phyloP scores from a whole-genome alignment of 2,329 filamentous ascomycete species.

The Venturia nashicola region DNA sequence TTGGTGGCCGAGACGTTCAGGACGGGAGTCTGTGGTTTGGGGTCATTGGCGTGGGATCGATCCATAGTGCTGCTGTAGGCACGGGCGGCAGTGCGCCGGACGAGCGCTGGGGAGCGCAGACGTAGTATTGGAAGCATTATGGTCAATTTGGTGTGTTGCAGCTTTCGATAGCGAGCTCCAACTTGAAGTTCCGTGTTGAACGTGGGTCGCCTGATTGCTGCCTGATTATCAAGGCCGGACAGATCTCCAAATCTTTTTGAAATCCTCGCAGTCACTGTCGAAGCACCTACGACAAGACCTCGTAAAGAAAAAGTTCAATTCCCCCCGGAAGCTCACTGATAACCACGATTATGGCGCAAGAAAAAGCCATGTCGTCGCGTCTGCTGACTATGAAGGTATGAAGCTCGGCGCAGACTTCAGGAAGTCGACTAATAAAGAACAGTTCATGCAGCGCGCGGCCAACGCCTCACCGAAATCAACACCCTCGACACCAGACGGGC shows the following conservation, averaged over 20 bases:
- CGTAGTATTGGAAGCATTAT: slow-evolving; percentile 6
- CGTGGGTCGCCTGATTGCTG: background rate
- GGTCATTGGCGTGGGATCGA: slow-evolving; percentile 56
- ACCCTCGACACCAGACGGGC: slow-evolving; percentile 38
- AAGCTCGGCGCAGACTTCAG: slow-evolving; percentile 3
- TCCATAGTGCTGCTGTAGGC: slow-evolving; percentile 39
- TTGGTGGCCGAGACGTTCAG: slow-evolving; percentile 50
- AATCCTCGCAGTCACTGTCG: background rate
- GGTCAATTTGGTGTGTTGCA: background rate
- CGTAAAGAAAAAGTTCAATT: background rate
- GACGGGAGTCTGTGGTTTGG: slow-evolving; percentile 34
- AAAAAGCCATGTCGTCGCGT: slow-evolving; percentile 55
- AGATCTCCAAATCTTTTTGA: too few relatives aligned
- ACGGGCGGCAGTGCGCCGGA: slow-evolving; percentile 1
- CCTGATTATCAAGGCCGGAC: background rate
- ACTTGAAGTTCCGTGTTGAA: background rate
- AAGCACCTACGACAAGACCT: background rate
- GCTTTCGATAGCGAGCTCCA: too few relatives aligned
- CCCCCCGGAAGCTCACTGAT: background rate
- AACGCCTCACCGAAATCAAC: slow-evolving; percentile 30
- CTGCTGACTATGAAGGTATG: slow-evolving; percentile 76
- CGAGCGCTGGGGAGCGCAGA: background rate
- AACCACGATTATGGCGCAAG: slow-evolving; percentile 5
- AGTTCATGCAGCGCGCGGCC: slow-evolving; percentile 78
- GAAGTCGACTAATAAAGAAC: background rate